These are phyloP conservation scores for Suhomyces xylopsoci DNA, from an alignment of 805 yeast genomes.

Conservation along the genomic window DNA sequence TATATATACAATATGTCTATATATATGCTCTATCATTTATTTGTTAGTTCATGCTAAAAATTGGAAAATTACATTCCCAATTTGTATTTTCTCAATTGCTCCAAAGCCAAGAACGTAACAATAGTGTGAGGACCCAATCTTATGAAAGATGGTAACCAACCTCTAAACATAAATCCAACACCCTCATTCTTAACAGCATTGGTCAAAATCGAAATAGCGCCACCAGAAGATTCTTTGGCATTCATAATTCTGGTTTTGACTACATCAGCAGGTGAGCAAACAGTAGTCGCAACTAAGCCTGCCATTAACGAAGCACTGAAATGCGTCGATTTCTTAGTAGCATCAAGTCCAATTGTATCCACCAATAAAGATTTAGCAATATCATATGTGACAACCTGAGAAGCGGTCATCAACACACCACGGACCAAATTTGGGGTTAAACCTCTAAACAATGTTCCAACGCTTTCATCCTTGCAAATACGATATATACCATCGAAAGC, in stretches of 20 bases:
- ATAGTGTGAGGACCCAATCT: conserved; percentile 83
- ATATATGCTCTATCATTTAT: neutral
- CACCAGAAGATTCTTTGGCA: conserved; percentile 41
- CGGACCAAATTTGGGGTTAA: conserved; percentile 73
- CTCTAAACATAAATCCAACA: conserved; percentile 76
- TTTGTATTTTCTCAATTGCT: conserved; percentile 55
- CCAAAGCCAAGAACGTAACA: conserved; percentile 64
- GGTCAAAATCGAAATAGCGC: conserved; percentile 49
- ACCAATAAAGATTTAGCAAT: conserved; percentile 64
- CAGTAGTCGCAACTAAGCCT: conserved; percentile 85
- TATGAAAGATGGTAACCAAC: conserved; percentile 86
- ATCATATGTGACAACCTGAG: conserved; percentile 87
- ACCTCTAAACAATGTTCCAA: conserved; percentile 63
- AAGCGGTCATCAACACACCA: conserved; percentile 85
- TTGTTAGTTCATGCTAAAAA: neutral
- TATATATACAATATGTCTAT: neutral
- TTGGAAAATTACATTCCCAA: conserved; percentile 41
- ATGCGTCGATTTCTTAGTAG: conserved; percentile 65
- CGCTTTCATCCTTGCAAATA: conserved; percentile 60
- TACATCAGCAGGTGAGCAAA: conserved; percentile 91
- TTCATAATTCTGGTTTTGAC: conserved; percentile 88
- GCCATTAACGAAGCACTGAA: conserved; percentile 77
- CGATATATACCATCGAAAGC: conserved; percentile 73
- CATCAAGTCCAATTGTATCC: conserved; percentile 46
- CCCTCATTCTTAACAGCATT: conserved; percentile 69